Evolutionary conservation across 768 basidiomycete species (phyloP).

Genomic region (Suillus americanus): DNA sequence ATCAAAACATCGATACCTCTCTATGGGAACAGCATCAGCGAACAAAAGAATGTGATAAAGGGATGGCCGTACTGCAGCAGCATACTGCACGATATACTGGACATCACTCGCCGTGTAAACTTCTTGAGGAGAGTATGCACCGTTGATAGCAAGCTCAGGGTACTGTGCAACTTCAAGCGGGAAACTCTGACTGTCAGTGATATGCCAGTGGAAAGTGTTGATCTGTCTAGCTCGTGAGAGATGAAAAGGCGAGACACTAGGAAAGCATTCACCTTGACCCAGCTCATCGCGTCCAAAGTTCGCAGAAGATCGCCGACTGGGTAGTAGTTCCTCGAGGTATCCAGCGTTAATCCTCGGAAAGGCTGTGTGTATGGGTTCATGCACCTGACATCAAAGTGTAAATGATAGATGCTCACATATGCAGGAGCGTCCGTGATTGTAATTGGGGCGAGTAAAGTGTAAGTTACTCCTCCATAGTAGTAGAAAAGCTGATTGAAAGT

Average conservation of each 20-base stretch:
- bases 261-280: slow-evolving; percentile 51
- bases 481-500: slow-evolving; percentile 62
- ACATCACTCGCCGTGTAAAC: slow-evolving; percentile 47
- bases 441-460: slow-evolving; percentile 40
- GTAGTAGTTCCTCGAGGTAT: slow-evolving; percentile 46
- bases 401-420: slow-evolving; percentile 38
- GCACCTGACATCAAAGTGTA: slow-evolving; percentile 21
- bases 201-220: slow-evolving; percentile 49
- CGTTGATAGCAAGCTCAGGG: slow-evolving; percentile 39
- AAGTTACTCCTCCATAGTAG: slow-evolving; percentile 30
- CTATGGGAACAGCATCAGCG: slow-evolving; percentile 25
- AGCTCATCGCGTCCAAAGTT: slow-evolving; percentile 75
- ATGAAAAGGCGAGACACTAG: neutral
- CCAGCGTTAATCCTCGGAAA: slow-evolving; percentile 43
- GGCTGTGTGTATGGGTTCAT: slow-evolving; percentile 18
- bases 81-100: slow-evolving; percentile 57
- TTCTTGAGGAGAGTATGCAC: slow-evolving; percentile 39
- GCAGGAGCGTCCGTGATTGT: slow-evolving; percentile 46
- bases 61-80: slow-evolving; percentile 53
- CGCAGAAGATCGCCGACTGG: slow-evolving; percentile 55
- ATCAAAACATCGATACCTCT: slow-evolving; percentile 67
- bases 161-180: slow-evolving; percentile 41
- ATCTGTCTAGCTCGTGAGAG: slow-evolving; percentile 29
- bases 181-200: slow-evolving; percentile 53
- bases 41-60: neutral